Evolutionary conservation across 805 yeast species (phyloP).

Genomic region (Yarrowia sp.): DNA sequence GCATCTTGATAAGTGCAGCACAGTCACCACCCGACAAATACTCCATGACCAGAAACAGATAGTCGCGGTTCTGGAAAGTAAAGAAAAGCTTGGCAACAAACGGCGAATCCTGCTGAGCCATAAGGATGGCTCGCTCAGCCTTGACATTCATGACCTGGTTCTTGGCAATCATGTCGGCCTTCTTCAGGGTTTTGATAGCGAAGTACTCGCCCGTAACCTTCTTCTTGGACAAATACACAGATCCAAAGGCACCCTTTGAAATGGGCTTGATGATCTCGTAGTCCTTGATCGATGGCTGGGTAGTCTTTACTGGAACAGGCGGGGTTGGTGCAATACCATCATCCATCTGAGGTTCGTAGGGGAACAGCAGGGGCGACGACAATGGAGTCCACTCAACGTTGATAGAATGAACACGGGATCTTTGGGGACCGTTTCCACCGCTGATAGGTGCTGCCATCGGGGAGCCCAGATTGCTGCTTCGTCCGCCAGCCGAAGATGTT

Average conservation of each 20-base stretch:
- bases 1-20: constrained; percentile 75
- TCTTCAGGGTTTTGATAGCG: constrained; percentile 88
- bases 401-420: constrained; percentile 11
- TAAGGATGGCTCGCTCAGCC: constrained; percentile 96
- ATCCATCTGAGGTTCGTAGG: constrained; percentile 43
- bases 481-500: constrained; percentile 18
- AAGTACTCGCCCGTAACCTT: constrained; percentile 89
- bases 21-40: constrained; percentile 94
- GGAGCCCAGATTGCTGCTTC: constrained; percentile 10
- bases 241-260: constrained; percentile 96
- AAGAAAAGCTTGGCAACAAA: constrained; percentile 87
- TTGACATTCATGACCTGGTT: constrained; percentile 94
- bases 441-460: constrained; percentile 18
- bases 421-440: neutral
- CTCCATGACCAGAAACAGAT: constrained; percentile 91
- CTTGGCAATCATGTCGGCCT: constrained; percentile 94
- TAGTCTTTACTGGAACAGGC: constrained; percentile 60
- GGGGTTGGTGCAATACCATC: constrained; percentile 60
- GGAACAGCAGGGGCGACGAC: constrained; percentile 56
- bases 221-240: constrained; percentile 82
- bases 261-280: constrained; percentile 90
- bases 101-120: constrained; percentile 91
- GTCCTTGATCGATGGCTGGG: constrained; percentile 73
- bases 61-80: constrained; percentile 85
- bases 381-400: constrained; percentile 59